Percentiles rank a stretch among this genome's conserved stretches.
Conservation (phyloP, 176 grass and related monocot genomes). For the Juncus inflexus region DNA sequence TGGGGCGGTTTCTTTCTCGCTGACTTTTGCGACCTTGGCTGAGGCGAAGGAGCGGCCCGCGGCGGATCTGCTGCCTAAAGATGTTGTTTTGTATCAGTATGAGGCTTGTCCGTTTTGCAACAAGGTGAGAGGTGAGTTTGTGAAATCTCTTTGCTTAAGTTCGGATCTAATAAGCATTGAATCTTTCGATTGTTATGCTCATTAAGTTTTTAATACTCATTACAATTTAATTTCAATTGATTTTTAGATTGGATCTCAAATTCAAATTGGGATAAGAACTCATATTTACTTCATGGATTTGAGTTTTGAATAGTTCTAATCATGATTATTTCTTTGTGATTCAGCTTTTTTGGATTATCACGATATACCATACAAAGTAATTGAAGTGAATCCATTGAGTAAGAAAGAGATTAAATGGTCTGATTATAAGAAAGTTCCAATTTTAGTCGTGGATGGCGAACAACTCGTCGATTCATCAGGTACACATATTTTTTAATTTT, state of each 20-base stretch:
- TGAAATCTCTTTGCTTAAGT: not conserved
- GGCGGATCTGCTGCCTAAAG: slow-evolving; percentile 50
- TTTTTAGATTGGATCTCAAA: not conserved
- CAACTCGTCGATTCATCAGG: slow-evolving; percentile 85
- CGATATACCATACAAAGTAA: slow-evolving; percentile 98
- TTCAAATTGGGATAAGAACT: not conserved
- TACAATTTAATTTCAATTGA: not conserved
- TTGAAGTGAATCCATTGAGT: slow-evolving; percentile 96
- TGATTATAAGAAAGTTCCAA: slow-evolving; percentile 99
- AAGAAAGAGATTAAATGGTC: slow-evolving; percentile 99
- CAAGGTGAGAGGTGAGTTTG: slow-evolving; percentile 79
- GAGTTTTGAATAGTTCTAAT: not conserved
- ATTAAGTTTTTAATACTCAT: not conserved
- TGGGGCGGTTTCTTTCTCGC: slow-evolving; percentile 66
- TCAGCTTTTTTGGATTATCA: slow-evolving; percentile 95
- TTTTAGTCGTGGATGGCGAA: slow-evolving; percentile 82
- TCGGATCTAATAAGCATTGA: slow-evolving; percentile 4
- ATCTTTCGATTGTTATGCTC: slow-evolving; percentile 3
- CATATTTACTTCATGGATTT: not conserved
- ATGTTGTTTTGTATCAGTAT: slow-evolving; percentile 90
- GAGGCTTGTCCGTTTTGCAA: slow-evolving; percentile 97
- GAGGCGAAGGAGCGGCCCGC: slow-evolving; percentile 68
- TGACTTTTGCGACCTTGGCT: slow-evolving; percentile 56
- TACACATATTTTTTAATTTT: slow-evolving; percentile 19
- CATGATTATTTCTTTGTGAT: slow-evolving; percentile 22